Evolutionary conservation across 345 rosid species (phyloP), one percentile per base, ranked within the genome.

Genomic region (Leavenworthia alabamica): DNA sequence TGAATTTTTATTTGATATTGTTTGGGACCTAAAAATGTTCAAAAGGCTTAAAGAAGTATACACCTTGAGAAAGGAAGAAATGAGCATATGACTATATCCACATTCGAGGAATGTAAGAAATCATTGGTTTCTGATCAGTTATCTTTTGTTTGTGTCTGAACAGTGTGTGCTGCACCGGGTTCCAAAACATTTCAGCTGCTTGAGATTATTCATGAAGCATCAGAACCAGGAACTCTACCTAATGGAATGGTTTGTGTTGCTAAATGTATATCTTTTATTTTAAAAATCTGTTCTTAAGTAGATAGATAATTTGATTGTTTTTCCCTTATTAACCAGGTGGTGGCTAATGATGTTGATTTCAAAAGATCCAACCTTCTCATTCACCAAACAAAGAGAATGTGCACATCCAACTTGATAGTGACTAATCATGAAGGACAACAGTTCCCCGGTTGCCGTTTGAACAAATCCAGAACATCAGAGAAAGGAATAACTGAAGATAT

Each of bases 121-220:
- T 63, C 19, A 36, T 6, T 62, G 14, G 33, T 35, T 43, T 14
- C 61, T 42, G 29, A 60, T 51, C 48, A 19, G 14, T 45, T 55
- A 26, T 19, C 44, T 73, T 44, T 35, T 35, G 39, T 33, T 33
- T 24, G 28, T 26, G 56, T 62, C 33, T 55, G 28, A 24, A 61
- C 72, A 90, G 97, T 88, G 91, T 90, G 94, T 67, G 94, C 97
- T 35, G 97, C 91, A 26, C 97, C 96, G 24, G 97, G 97, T 64
- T 88, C 96, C 60, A 90, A 90, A 78, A 88, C 97, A 50, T 90
- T 90, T 64, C 97, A 90, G 73, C 73, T 90, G 78, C 94, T 90
- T 63, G 94, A 88, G 82, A 82, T 88, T 29, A 81, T 90, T 31
- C 82, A 88, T 69, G 83, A 79, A 43, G 82, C 88, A 43, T 67